Evolutionary conservation across 768 basidiomycete genomes (phyloP).

Genomic region (Amanita brunnescens): DNA sequence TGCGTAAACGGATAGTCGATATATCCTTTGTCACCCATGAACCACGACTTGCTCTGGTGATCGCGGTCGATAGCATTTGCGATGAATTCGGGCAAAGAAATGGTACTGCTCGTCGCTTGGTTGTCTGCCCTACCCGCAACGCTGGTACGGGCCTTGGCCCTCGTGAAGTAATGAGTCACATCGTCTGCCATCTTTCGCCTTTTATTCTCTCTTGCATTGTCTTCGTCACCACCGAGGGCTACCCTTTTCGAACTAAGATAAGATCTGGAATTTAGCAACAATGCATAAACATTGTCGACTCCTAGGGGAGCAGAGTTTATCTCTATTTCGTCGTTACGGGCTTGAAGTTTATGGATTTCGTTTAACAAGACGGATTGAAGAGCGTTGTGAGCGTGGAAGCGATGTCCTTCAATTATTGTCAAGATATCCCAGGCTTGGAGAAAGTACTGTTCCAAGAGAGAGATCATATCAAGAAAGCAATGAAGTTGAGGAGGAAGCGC

Average conservation of each 20-base stretch:
- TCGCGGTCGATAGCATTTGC: background rate
- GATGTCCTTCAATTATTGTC: background rate
- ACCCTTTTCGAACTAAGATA: background rate
- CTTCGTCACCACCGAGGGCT: background rate
- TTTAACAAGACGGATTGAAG: background rate
- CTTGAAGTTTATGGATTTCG: conserved; percentile 1
- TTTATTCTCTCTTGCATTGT: background rate
- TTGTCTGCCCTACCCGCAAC: background rate
- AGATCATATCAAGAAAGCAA: background rate
- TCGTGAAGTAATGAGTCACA: too few relatives aligned
- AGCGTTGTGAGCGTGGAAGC: background rate
- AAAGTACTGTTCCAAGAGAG: background rate
- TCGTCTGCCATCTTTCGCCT: background rate
- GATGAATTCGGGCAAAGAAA: background rate
- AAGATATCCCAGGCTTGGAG: background rate
- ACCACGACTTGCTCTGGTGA: background rate
- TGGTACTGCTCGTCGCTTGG: background rate
- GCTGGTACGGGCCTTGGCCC: too few relatives aligned
- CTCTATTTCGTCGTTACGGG: background rate
- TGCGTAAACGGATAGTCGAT: background rate
- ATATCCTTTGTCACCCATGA: background rate
- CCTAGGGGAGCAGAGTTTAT: background rate
- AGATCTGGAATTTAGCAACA: background rate
- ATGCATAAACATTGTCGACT: background rate
- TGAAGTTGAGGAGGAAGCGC: background rate